Percentiles rank a stretch among this genome's conserved stretches.
phyloP scores from a whole-genome alignment of 2,329 filamentous ascomycete species.

The Diplodia seriata region DNA sequence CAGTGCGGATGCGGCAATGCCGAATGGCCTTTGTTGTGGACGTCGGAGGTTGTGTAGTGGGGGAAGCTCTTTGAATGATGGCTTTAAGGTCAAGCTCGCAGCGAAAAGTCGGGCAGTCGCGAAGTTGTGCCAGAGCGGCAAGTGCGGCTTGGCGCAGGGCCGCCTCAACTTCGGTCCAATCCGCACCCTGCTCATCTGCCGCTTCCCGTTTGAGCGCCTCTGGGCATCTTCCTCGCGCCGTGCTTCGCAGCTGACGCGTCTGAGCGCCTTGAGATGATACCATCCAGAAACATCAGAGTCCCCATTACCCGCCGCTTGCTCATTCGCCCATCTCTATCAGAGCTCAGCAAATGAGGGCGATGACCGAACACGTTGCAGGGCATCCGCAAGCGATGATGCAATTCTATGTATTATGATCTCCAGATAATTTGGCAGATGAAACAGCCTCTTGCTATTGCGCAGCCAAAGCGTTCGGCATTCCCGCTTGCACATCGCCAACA shows the following conservation, averaged over 20 bases:
- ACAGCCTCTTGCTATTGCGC: not conserved
- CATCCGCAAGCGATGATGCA: not conserved
- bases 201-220: not conserved
- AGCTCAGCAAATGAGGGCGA: not conserved
- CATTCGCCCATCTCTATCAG: not conserved
- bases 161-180: slow-evolving; percentile 21
- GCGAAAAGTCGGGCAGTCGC: slow-evolving; percentile 29
- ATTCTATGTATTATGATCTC: not conserved
- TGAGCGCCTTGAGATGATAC: not conserved
- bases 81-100: slow-evolving; percentile 6
- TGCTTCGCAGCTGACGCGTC: not conserved
- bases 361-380: not conserved
- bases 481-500: not conserved
- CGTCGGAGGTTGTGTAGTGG: slow-evolving; percentile 4
- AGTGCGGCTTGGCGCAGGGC: slow-evolving; percentile 25
- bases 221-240: not conserved
- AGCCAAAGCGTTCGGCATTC: not conserved
- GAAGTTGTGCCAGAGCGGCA: slow-evolving; percentile 22
- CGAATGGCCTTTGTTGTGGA: slow-evolving; percentile 16
- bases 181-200: slow-evolving; percentile 5
- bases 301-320: not conserved
- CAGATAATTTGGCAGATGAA: not conserved
- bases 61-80: slow-evolving; percentile 9
- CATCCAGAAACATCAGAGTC: not conserved
- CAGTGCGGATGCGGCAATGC: slow-evolving; percentile 7